Evolutionary conservation across 352 stramenopile genomes (phyloP), one percentile per base, ranked within the genome.

Genomic region (Hyaloperonospora brassicae): DNA sequence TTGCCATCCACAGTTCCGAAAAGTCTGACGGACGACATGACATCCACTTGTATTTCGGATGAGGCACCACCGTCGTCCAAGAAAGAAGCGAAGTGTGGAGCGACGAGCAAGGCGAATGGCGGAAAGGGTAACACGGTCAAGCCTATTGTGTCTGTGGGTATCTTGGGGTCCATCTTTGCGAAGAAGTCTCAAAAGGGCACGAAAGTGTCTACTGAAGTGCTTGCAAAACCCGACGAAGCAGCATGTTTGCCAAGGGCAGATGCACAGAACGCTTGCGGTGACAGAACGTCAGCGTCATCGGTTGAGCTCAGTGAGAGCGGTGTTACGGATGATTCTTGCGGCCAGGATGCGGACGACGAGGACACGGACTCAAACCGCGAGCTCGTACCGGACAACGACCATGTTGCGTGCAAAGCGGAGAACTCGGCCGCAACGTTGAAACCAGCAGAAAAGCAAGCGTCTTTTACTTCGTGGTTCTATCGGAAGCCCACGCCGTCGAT

Each of bases 401-500:
- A 27, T 45, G 22, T 30, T 45, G 31, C 22, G 10, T 50, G 38
- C 7, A 52, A 65, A 34, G 51, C 51, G 25, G 64, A 68, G 23
- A 35, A 31, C 57, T 64, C 54, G 7, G 55, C 57, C 39, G 27
- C 39, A 34, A 34, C 27, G 14, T 51, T 48, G 34, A 25, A 50
- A 11, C 43, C 51, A 6, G 22, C 34, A 4, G 53, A 65, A 21
- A 68, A 62, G 17, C 41, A 49, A 13, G 44, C 45, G 39, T 61
- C 67, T 12, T 61, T 73, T 61, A 54, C 51, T 1, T 66, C 60
- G n/a, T 65, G 60, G 67, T 70, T 76, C 36, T 66, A 55, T 47
- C 60, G 64, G 14, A 72, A 71, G 24, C 58, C 67, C 30, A 23
- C 14, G 6, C 25, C 46, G 3, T 45, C 12, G 6, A 7, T 39